These are phyloP conservation scores for Xylariaceae sp. DNA, from an alignment of 2,329 filamentous ascomycete species.

Conservation along the genomic window DNA sequence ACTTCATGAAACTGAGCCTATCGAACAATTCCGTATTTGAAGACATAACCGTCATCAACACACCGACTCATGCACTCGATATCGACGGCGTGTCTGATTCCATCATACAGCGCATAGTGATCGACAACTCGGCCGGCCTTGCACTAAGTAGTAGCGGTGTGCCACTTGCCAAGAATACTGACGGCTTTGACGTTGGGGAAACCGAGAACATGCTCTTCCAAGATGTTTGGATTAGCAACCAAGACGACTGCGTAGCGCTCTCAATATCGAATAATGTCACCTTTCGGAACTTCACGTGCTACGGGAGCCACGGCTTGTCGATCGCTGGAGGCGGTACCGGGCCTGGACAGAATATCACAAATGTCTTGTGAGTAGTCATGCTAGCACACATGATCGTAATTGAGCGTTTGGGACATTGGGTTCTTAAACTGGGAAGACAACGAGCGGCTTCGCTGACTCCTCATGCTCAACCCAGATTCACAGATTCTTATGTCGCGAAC, in stretches of 20 bases:
- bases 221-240: background rate
- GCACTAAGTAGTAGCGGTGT: background rate
- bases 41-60: background rate
- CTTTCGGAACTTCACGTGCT: background rate
- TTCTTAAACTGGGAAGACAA: too few relatives aligned
- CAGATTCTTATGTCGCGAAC: background rate
- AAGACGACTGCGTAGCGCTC: background rate
- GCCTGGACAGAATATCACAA: background rate
- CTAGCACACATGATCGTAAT: too few relatives aligned
- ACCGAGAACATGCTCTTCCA: background rate
- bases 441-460: background rate
- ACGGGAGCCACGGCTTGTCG: background rate
- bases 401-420: too few relatives aligned
- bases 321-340: background rate
- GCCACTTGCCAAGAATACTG: background rate
- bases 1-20: background rate
- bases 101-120: background rate
- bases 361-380: background rate
- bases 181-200: background rate
- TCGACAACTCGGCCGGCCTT: background rate
- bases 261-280: background rate
- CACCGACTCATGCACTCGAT: background rate
- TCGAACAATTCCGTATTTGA: background rate
- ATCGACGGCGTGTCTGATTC: background rate
- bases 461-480: background rate